Evolutionary conservation across 1,284 basidiomycete genomes (phyloP), one percentile per base, ranked within the genome.

Genomic region (Apiotrichum sp.): DNA sequence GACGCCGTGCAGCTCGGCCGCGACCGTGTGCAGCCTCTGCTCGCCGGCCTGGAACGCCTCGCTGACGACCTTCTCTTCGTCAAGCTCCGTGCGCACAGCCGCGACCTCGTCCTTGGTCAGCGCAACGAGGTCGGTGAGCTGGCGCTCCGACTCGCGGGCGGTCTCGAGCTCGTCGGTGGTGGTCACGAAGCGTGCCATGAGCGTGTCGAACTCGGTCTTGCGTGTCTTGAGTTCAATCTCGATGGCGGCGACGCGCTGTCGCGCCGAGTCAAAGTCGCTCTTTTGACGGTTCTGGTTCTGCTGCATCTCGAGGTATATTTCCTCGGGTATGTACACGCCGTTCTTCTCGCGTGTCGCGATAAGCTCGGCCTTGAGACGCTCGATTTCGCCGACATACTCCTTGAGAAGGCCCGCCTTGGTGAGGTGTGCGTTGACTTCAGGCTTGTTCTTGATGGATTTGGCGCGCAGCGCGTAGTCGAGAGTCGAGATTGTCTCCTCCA

Each of bases 401-500:
- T 93, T 93, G 52, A 99, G 80, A 38, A 98, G 82, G 0, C 90
- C 86, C 55, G 93, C 89, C 39, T 93, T 87, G 6, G 90, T 92
- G 83, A 97, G 88, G 54, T 92, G 87, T 64, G 91, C 88, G 73
- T 98, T 98, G 50, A 97, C 78, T 75, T 98, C 93, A 2, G 96
- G 96, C 64, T 89, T 87, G 77, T 98, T 98, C 53, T 86, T 84
- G 72, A 99, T 98, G 11, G 89, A 91, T 73, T 96, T 98, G 36
- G 96, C 96, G 41, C 91, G 87, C 42, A 93, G 83, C 14, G 96
- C 96, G 68, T 99, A 99, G 75, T 98, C 93, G 45, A 99, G 86
- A 0, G 96, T 99, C 1, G 93, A 97, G 22, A 97, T 83, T 0
- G 96, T 98, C 76, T 98, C 96, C 75, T 99, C 96, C 78, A 96